Conservation (phyloP, 139 green algal species). For the Closterium sp. region DNA sequence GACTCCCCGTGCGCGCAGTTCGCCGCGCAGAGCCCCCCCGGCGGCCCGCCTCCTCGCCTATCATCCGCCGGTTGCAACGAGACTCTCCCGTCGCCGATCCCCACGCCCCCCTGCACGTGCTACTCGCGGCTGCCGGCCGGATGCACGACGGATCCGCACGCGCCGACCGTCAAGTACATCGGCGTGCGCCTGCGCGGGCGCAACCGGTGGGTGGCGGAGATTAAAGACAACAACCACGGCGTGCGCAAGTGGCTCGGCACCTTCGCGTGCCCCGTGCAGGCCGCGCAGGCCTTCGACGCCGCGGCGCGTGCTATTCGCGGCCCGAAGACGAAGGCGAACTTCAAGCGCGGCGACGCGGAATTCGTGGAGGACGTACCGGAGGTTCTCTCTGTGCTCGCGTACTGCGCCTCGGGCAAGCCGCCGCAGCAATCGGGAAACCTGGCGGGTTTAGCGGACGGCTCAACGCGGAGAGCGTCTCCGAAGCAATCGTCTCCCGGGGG, state of each 20-base stretch:
- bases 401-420: not conserved
- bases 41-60: not conserved
- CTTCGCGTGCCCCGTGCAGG: slow-evolving; percentile 92
- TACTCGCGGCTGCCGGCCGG: not conserved
- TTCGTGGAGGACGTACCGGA: not conserved
- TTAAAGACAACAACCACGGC: slow-evolving; percentile 85
- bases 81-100: not conserved
- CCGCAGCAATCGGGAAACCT: no score
- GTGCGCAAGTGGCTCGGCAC: slow-evolving; percentile 85
- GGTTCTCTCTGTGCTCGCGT: not conserved
- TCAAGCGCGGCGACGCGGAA: slow-evolving; percentile 46
- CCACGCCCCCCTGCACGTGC: not conserved
- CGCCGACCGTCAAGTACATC: slow-evolving; percentile 8
- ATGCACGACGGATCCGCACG: not conserved
- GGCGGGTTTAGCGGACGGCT: not conserved
- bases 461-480: not conserved
- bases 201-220: slow-evolving; percentile 83
- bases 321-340: slow-evolving; percentile 82
- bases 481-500: no score
- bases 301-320: slow-evolving; percentile 83
- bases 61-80: not conserved
- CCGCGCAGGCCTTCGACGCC: slow-evolving; percentile 87
- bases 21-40: not conserved
- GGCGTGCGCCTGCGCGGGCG: slow-evolving; percentile 19
- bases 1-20: not conserved